Conservation (phyloP, 352 stramenopile species). For the Globisporangium echinulatum region DNA sequence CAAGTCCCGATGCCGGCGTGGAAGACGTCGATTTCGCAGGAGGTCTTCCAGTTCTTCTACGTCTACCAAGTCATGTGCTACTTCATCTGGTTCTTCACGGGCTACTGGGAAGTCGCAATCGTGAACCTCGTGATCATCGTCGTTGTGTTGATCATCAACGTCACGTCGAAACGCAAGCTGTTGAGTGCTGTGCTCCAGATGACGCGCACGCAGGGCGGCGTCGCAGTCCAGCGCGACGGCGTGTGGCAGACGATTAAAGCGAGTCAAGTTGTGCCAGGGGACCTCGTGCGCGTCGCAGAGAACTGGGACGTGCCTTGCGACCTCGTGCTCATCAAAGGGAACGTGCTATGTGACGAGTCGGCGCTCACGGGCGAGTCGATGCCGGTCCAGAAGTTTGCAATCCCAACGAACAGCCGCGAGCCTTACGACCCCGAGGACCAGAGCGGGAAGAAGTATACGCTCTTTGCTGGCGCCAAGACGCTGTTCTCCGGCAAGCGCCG, state of each 20-base stretch:
- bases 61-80: constrained; percentile 33
- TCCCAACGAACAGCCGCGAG: constrained; percentile 28
- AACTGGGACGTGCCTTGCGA: constrained; percentile 49
- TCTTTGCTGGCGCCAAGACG: constrained; percentile 70
- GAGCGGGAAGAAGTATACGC: constrained; percentile 56
- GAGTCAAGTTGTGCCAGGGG: constrained; percentile 31
- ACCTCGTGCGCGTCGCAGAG: constrained; percentile 36
- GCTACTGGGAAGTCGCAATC: constrained; percentile 21
- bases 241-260: constrained; percentile 29
- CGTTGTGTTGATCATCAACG: constrained; percentile 34
- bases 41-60: constrained; percentile 20
- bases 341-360: constrained; percentile 41
- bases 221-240: constrained; percentile 37
- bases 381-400: constrained; percentile 61
- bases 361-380: constrained; percentile 60
- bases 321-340: constrained; percentile 47
- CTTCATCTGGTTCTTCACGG: constrained; percentile 53
- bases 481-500: constrained; percentile 22
- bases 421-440: constrained; percentile 32
- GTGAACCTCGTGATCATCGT: constrained; percentile 36
- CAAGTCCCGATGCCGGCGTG: constrained; percentile 15
- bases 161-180: constrained; percentile 37
- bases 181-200: constrained; percentile 35
- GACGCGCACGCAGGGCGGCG: constrained; percentile 41
- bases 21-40: constrained; percentile 7